These are phyloP conservation scores for Sparassis latifolia DNA, from an alignment of 1,284 basidiomycete species.

Conservation along the genomic window DNA sequence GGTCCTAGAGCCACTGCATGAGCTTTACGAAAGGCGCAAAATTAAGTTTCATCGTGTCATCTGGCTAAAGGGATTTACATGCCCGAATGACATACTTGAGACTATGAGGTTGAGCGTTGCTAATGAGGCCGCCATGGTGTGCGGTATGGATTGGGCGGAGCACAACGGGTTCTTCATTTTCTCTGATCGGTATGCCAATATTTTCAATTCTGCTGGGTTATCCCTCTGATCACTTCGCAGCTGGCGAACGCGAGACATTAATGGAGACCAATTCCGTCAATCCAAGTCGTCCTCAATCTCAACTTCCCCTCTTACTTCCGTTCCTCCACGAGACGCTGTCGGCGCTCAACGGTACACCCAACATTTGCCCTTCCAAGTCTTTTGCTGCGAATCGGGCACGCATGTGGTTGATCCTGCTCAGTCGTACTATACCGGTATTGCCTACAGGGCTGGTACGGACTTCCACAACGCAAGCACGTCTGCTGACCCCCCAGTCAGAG, in stretches of 20 bases:
- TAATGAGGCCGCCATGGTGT: constrained; percentile 93
- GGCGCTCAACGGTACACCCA: constrained; percentile 80
- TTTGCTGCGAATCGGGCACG: constrained; percentile 94
- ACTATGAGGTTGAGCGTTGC: constrained; percentile 83
- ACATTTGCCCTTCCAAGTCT: constrained; percentile 93
- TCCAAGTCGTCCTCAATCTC: constrained; percentile 87
- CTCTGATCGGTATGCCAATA: constrained; percentile 71
- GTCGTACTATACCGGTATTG: constrained; percentile 85
- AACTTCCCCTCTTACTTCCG: constrained; percentile 49
- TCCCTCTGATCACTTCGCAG: constrained; percentile 30
- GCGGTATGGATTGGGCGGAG: constrained; percentile 98
- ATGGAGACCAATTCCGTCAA: constrained; percentile 92
- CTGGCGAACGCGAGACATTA: constrained; percentile 93
- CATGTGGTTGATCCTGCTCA: constrained; percentile 92
- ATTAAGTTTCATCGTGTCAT: constrained; percentile 86
- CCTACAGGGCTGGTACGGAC: constrained; percentile 73
- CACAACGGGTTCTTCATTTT: constrained; percentile 95
- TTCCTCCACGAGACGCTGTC: constrained; percentile 79
- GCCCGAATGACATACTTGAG: constrained; percentile 93
- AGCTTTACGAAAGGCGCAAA: constrained; percentile 67
- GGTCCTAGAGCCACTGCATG: constrained; percentile 84
- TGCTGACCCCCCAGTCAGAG: constrained; percentile 50
- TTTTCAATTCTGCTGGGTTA: background rate
- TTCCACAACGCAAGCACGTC: constrained; percentile 70
- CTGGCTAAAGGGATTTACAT: constrained; percentile 96